These are phyloP conservation scores for Corynespora cassiicola DNA, from an alignment of 2,329 filamentous ascomycete species.

Conservation along the genomic window DNA sequence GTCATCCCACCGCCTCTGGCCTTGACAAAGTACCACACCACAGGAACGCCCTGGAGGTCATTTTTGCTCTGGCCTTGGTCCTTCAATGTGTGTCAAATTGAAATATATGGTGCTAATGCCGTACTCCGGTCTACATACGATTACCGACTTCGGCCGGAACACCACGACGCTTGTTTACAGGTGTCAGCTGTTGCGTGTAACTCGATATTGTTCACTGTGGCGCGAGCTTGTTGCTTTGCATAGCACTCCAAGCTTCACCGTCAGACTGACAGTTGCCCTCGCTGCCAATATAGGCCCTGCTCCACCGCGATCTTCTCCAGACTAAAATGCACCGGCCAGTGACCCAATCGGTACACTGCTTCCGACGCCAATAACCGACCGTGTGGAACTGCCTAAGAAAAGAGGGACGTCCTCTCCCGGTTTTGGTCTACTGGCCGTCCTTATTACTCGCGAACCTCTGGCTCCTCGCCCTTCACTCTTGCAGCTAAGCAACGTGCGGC, in stretches of 20 bases:
- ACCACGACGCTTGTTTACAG: slow-evolving; percentile 21
- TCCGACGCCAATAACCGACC: not conserved
- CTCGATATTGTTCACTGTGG: slow-evolving; percentile 4
- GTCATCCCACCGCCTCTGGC: slow-evolving; percentile 6
- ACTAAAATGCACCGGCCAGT: not conserved
- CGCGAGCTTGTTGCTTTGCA: slow-evolving; percentile 6
- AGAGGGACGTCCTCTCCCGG: too few relatives aligned
- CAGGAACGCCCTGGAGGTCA: not conserved
- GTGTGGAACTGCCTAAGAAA: not conserved
- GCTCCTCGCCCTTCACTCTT: too few relatives aligned
- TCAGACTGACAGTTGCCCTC: not conserved
- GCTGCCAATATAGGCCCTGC: too few relatives aligned
- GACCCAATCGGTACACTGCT: not conserved
- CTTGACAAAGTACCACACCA: not conserved
- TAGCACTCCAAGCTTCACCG: not conserved
- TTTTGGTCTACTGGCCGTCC: too few relatives aligned
- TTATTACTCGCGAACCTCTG: too few relatives aligned
- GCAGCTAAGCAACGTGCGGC: too few relatives aligned
- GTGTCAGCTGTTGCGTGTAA: slow-evolving; percentile 20
- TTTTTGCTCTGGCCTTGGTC: not conserved
- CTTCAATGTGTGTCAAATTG: not conserved
- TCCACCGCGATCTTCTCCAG: not conserved
- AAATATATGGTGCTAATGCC: slow-evolving; percentile 1
- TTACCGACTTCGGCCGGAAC: slow-evolving; percentile 32
- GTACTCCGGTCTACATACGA: slow-evolving; percentile 15